Conservation (phyloP, 768 basidiomycete species). For the Phylloporus arenicola region DNA sequence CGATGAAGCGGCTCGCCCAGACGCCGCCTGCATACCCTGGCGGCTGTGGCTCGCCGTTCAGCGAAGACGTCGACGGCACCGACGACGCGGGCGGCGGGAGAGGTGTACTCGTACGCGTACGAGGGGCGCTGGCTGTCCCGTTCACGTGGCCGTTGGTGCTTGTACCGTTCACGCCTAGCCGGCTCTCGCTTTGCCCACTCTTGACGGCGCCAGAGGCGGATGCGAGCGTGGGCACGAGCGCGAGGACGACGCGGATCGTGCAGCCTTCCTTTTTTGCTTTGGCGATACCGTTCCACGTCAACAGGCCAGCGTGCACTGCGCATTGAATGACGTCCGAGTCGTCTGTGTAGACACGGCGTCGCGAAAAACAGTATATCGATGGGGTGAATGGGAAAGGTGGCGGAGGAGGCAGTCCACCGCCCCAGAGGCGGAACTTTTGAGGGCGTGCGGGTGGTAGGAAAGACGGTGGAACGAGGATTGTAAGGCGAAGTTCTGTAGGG, state of each 20-base stretch:
- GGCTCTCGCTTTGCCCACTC: conserved; percentile 22
- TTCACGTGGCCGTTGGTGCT: conserved; percentile 28
- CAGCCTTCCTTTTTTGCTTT: conserved; percentile 34
- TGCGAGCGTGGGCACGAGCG: conserved; percentile 34
- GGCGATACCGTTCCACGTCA: conserved; percentile 39
- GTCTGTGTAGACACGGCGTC: conserved; percentile 67
- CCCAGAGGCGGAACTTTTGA: conserved; percentile 58
- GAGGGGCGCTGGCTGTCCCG: conserved; percentile 26
- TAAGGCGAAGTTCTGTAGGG: conserved; percentile 34
- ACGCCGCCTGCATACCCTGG: conserved; percentile 27
- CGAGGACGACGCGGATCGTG: conserved; percentile 39
- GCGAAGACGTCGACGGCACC: conserved; percentile 22
- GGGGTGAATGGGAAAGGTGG: conserved; percentile 31
- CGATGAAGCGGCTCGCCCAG: conserved; percentile 37
- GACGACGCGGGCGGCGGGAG: conserved; percentile 20
- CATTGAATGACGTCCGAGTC: conserved; percentile 70
- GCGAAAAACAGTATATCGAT: conserved; percentile 25
- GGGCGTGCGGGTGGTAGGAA: conserved; percentile 55
- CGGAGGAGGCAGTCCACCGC: conserved; percentile 50
- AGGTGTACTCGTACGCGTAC: conserved; percentile 28
- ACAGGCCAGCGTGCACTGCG: conserved; percentile 58
- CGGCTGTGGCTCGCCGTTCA: conserved; percentile 20
- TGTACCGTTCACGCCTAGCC: conserved; percentile 8
- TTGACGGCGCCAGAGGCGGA: conserved; percentile 42
- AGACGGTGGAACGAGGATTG: conserved; percentile 54